phyloP scores from a whole-genome alignment of 441 rosid species.

The Breynia disticha region DNA sequence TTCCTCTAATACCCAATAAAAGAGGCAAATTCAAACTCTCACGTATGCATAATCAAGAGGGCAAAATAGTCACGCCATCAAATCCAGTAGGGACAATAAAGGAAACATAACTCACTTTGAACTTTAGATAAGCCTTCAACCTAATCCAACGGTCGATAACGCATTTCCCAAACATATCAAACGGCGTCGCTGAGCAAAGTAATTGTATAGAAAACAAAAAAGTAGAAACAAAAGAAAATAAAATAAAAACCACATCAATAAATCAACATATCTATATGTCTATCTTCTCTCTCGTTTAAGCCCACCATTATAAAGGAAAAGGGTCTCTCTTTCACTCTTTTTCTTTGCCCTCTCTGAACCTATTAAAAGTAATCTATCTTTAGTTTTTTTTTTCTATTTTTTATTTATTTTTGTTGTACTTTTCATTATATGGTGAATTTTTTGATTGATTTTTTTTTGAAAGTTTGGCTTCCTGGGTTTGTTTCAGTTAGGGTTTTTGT shows the following conservation, averaged over 20 bases:
- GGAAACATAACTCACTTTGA: slow-evolving; percentile 4
- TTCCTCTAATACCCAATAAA: background rate
- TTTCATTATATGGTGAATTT: background rate
- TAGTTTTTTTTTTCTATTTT: background rate
- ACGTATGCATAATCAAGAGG: slow-evolving; percentile 10
- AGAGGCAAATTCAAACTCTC: background rate
- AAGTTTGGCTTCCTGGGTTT: background rate
- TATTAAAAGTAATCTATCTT: background rate
- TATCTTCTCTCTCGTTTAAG: slow-evolving; percentile 15
- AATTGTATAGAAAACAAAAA: too few relatives aligned
- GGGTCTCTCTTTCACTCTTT: slow-evolving; percentile 9
- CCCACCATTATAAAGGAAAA: slow-evolving; percentile 35
- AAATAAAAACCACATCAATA: too few relatives aligned
- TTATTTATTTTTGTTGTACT: background rate
- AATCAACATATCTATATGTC: too few relatives aligned
- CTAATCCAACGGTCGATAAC: too few relatives aligned
- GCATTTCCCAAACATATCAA: background rate
- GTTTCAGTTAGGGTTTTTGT: too few relatives aligned
- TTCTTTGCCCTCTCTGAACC: slow-evolving; percentile 1
- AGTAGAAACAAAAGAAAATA: too few relatives aligned
- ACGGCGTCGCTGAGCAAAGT: background rate
- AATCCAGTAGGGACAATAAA: slow-evolving; percentile 4
- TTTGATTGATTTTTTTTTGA: background rate
- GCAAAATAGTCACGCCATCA: slow-evolving; percentile 6
- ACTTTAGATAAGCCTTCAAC: background rate